A percentile compares a stretch with the other conserved stretches of the same genome.
Conservation (phyloP, 495 filamentous ascomycete genomes). For the Talaromyces stipitatus region DNA sequence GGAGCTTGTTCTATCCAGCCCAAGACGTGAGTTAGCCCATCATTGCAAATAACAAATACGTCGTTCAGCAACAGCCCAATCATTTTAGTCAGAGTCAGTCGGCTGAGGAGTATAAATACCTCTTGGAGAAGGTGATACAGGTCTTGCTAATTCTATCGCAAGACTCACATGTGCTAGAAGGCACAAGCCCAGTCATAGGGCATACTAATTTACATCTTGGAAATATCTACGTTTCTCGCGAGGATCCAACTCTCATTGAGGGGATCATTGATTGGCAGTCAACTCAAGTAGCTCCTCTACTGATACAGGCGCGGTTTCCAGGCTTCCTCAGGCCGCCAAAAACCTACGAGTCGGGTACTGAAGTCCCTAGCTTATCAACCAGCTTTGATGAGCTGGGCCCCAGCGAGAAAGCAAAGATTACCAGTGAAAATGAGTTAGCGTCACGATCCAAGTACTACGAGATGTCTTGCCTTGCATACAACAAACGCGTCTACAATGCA, state of each 20-base stretch:
- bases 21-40: constrained; percentile 7
- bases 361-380: constrained; percentile 11
- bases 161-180: constrained; percentile 8
- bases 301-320: constrained; percentile 17
- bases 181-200: constrained; percentile 11
- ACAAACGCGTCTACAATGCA: constrained; percentile 13
- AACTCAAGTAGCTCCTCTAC: constrained; percentile 11
- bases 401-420: constrained; percentile 11
- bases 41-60: neutral
- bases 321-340: constrained; percentile 17
- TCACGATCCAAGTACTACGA: constrained; percentile 16
- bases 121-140: constrained; percentile 8
- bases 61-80: constrained; percentile 11
- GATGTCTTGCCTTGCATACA: constrained; percentile 13
- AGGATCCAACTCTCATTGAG: constrained; percentile 12
- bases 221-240: constrained; percentile 17
- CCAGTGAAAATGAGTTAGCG: constrained; percentile 6
- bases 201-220: constrained; percentile 20
- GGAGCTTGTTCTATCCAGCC: constrained; percentile 8
- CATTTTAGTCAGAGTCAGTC: constrained; percentile 8
- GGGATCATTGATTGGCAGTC: constrained; percentile 23
- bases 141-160: constrained; percentile 9
- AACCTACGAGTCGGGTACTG: constrained; percentile 11
- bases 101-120: constrained; percentile 10
- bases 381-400: constrained; percentile 10